Evolutionary conservation across 2,329 filamentous ascomycete species (phyloP).

Genomic region (Pestalotiopsis sp.): DNA sequence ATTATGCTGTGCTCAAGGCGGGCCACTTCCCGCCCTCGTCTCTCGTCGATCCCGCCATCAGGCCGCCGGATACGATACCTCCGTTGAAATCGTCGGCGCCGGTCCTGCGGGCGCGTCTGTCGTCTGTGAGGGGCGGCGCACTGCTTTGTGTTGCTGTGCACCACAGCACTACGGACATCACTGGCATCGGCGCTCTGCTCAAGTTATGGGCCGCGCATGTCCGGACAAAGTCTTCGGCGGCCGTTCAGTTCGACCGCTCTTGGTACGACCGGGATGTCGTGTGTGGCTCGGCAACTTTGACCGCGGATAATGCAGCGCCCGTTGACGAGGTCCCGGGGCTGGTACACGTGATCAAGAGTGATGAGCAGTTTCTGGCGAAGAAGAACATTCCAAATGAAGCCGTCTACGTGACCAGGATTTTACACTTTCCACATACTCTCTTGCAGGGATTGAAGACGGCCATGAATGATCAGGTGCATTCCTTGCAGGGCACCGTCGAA

Average conservation of each 20-base stretch:
- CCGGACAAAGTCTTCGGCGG: conserved; percentile 18
- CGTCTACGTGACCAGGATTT: conserved; percentile 25
- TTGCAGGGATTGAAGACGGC: conserved; percentile 24
- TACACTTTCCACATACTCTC: conserved; percentile 24
- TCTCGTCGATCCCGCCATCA: conserved; percentile 20
- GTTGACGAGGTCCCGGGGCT: conserved; percentile 21
- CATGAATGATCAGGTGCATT: conserved; percentile 21
- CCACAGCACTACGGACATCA: conserved; percentile 31
- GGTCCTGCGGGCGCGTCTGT: conserved; percentile 28
- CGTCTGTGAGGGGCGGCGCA: conserved; percentile 25
- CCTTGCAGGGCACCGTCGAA: not conserved
- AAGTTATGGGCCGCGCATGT: conserved; percentile 32
- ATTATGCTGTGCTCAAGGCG: conserved; percentile 24
- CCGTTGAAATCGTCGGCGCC: conserved; percentile 23
- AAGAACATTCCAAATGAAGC: not conserved
- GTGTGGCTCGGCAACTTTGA: not conserved
- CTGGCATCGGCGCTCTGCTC: conserved; percentile 30
- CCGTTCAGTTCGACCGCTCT: conserved; percentile 20
- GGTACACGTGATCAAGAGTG: conserved; percentile 18
- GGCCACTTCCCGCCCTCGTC: conserved; percentile 26
- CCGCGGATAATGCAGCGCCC: not conserved
- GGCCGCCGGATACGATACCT: conserved; percentile 21
- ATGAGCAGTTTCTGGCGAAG: conserved; percentile 6
- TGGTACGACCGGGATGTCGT: conserved; percentile 25
- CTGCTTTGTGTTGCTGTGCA: conserved; percentile 30